Conservation (phyloP, 2,329 filamentous ascomycete species). For the Fusarium sp. region DNA sequence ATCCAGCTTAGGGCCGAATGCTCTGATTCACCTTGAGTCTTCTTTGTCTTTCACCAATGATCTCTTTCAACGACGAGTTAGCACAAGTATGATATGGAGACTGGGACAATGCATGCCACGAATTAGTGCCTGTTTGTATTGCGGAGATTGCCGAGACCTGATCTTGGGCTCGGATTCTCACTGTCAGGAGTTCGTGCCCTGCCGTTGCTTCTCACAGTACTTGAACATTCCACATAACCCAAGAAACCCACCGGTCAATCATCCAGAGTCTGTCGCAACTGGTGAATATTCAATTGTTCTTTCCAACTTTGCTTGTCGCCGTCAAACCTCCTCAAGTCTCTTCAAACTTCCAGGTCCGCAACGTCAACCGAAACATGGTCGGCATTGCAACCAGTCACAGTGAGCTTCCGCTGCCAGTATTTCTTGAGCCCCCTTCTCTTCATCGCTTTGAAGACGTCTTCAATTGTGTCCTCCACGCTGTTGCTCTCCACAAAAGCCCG, state of each 20-base stretch:
- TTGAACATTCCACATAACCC: too few relatives aligned
- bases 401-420: background rate
- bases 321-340: too few relatives aligned
- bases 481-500: background rate
- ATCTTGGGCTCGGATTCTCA: background rate
- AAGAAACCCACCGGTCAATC: too few relatives aligned
- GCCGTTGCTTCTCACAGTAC: too few relatives aligned
- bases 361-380: background rate
- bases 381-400: background rate
- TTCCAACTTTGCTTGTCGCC: background rate
- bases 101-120: too few relatives aligned
- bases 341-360: background rate
- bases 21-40: fast-evolving
- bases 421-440: fast-evolving
- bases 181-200: background rate
- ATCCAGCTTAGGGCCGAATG: too few relatives aligned
- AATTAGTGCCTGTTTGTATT: too few relatives aligned
- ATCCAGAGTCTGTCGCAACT: background rate
- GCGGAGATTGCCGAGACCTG: too few relatives aligned
- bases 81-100: too few relatives aligned
- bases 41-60: background rate
- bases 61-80: too few relatives aligned
- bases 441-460: background rate
- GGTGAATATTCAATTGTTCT: background rate
- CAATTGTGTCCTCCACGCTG: background rate